These are phyloP conservation scores for Rubroshorea leprosula DNA, from an alignment of 345 rosid species.

Conservation along the genomic window DNA sequence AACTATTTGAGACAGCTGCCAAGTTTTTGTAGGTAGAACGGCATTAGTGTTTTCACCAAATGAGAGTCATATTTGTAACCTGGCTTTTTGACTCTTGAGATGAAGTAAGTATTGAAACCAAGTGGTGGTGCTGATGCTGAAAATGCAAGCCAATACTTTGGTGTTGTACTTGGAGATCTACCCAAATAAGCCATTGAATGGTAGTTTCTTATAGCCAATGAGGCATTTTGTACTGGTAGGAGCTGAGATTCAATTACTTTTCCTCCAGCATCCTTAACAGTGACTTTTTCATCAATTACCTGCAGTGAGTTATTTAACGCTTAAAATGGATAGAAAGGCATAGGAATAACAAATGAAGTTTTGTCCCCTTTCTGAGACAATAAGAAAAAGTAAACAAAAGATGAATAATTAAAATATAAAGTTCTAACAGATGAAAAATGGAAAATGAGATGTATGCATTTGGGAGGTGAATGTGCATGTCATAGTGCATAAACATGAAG, in stretches of 20 bases:
- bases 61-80: constrained; percentile 27
- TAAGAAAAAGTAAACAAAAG: no score
- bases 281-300: constrained; percentile 41
- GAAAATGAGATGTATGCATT: no score
- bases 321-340: neutral
- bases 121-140: constrained; percentile 57
- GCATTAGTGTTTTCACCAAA: neutral
- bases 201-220: constrained; percentile 31
- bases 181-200: constrained; percentile 56
- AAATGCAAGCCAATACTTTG: constrained; percentile 67
- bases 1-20: neutral
- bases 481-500: no score
- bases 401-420: no score
- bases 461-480: no score
- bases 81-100: constrained; percentile 38
- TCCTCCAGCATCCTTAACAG: constrained; percentile 50
- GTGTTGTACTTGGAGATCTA: constrained; percentile 28
- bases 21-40: neutral
- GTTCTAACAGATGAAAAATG: no score
- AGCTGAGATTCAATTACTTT: constrained; percentile 53
- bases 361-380: no score
- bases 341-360: neutral
- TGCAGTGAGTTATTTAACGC: constrained; percentile 20
- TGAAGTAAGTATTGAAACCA: constrained; percentile 52
- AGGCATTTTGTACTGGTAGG: constrained; percentile 40